Base-by-base conservation (phyloP, 2,329 filamentous ascomycete genomes). In the Trichoderma citrinoviride region DNA sequence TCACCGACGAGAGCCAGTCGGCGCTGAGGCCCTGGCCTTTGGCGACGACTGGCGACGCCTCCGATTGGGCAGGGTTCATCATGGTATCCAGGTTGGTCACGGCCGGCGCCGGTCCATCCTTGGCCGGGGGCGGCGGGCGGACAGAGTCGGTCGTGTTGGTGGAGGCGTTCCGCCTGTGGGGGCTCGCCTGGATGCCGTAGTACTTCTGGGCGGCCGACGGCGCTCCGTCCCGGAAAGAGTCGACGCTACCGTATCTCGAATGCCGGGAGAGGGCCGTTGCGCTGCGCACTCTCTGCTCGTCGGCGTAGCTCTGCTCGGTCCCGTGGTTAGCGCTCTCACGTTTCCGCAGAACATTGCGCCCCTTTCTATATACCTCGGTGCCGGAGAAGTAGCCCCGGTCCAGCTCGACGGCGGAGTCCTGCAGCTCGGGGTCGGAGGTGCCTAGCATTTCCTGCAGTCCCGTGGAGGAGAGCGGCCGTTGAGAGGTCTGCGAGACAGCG, bases 381-480 rank as follows among this genome's bases (percentile, higher is more conserved):
- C 93, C 92, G 7, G 94, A 97, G 73, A 97, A 97, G 76, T 98
- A 98, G 25, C 93, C 94, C 41, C 92, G 86, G 72, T 98, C 95
- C 17, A 92, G 76, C 67, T 96, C 91, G 25, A 81, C 76, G 17
- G 79, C 78, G 8, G 81, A 81, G 66, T 85, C 83, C 67, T 80
- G 80, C 15, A 78, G 71, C 14, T 79, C 75, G 15, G 76, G 70
- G 17, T 78, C 78, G 1, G 79, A 77, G 21, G 46, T 57, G 23
- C 76, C 75, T 55, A 78, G 60, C 7, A 78, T 70, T 61, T 85
- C 83, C 33, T 82, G 79, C 37, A 83, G 71, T 15, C 82, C 83
- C 17, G 83, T 77, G 3, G 84, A 84, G 4, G 85, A 86, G 21
- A 85, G 73, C 5, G 85, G 84, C 7, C 84, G 77, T 53, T 74